Base-by-base conservation (phyloP, 495 filamentous ascomycete genomes). In the Trichoderma gamsii region DNA sequence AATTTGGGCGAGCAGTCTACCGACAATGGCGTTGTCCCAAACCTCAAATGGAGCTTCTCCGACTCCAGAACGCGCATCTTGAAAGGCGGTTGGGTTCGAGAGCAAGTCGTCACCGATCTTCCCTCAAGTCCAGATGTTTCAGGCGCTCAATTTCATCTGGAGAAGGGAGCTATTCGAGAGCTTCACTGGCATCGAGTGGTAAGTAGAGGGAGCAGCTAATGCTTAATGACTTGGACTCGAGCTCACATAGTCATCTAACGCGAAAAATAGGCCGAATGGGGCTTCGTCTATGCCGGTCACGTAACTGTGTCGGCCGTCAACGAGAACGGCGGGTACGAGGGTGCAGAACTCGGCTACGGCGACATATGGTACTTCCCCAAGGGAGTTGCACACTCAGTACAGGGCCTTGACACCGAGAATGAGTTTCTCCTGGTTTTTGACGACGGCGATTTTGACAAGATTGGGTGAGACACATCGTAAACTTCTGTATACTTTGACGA, bases 301-400 rank as follows among this genome's bases (percentile, higher is more conserved):
- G 79, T 89, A 6, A 72, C 83, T 3, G 74, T 89, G 15, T 84
- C 85, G 11, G 86, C 82, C 5, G 86, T 89, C 29, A 83, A 89
- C 71, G 83, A 89, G 72, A 75, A 85, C 64, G 86, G 87, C 25
- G 71, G 78, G 41, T 85, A 81, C 68, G 80, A 85, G 61, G 81
- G 84, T 25, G 81, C 85, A 51, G 81, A 77, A 52, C 80, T 88
- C 18, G 78, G 82, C 16, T 80, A 78, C 18, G 87, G 87, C 11
- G 88, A 89, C 68, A 83, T 88, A 61, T 90, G 87, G 87, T 88
- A 88, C 73, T 88, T 89, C 71, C 87, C 88, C 43, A 88, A 88
- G 70, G 87, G 87, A 29, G 76, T 81, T 12, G 85, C 85, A 1
- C 86, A 90, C 68, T 86, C 86, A 0, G 79, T 89, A 0, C 78